Conservation (phyloP, 2,329 filamentous ascomycete genomes). For the Nemania abortiva region DNA sequence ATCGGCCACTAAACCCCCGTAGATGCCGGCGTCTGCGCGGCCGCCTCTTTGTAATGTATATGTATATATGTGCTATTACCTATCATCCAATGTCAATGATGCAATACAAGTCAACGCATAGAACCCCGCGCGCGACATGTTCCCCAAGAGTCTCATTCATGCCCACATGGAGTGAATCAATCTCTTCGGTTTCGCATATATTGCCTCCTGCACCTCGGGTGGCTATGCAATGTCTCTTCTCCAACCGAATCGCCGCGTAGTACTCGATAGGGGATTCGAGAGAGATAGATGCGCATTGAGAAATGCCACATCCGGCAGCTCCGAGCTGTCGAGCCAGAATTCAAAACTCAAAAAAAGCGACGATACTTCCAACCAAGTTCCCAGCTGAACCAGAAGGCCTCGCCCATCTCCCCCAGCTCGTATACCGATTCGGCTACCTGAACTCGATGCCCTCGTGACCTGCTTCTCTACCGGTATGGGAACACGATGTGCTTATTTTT, state of each 20-base stretch:
- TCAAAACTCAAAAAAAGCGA: background rate
- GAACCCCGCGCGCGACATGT: background rate
- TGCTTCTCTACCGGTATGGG: background rate
- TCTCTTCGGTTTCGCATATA: conserved; percentile 5
- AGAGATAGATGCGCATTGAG: conserved; percentile 6
- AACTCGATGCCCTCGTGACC: background rate
- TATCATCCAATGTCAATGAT: conserved; percentile 16
- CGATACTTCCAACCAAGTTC: background rate
- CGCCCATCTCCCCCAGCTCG: background rate
- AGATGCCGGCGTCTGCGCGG: conserved; percentile 32
- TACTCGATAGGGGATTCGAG: background rate
- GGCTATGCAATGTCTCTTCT: background rate
- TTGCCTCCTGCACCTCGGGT: background rate
- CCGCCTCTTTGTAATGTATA: conserved; percentile 24
- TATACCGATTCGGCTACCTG: background rate
- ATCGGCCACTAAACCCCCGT: conserved; percentile 8
- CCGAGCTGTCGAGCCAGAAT: conserved; percentile 7
- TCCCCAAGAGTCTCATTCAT: background rate
- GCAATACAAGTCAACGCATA: conserved; percentile 1
- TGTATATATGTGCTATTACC: conserved; percentile 23
- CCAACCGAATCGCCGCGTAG: background rate
- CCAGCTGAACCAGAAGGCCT: background rate
- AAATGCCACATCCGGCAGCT: conserved; percentile 28
- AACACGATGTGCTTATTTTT: conserved; percentile 18
- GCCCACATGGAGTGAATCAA: conserved; percentile 5